Percentiles rank a stretch among this genome's conserved stretches.
phyloP scores from a whole-genome alignment of 345 rosid genomes.

The Bruguiera parviflora region DNA sequence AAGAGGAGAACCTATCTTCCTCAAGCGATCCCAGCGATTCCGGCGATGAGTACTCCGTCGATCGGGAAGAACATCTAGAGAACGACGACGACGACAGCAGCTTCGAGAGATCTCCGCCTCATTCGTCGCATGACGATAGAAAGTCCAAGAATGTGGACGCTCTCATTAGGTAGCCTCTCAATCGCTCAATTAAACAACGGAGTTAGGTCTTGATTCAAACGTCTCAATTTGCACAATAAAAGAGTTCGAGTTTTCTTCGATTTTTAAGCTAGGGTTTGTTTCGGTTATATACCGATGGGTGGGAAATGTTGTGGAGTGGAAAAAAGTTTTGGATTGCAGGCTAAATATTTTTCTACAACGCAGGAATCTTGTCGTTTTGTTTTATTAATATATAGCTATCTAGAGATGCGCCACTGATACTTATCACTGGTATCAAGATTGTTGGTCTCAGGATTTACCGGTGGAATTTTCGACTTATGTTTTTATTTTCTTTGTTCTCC shows the following conservation, averaged over 20 bases:
- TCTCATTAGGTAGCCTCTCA: slow-evolving; percentile 60
- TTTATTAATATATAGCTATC: too few relatives aligned
- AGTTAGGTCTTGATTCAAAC: neutral
- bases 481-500: too few relatives aligned
- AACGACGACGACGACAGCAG: slow-evolving; percentile 12
- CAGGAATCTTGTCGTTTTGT: too few relatives aligned
- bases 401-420: too few relatives aligned
- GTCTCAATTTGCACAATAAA: neutral
- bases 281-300: neutral
- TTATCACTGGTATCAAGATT: too few relatives aligned
- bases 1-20: slow-evolving; percentile 32
- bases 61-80: slow-evolving; percentile 24
- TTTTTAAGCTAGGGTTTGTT: neutral
- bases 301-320: neutral
- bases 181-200: neutral
- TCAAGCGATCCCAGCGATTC: slow-evolving; percentile 49
- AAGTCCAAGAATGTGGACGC: slow-evolving; percentile 89
- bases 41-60: slow-evolving; percentile 42
- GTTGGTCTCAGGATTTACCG: too few relatives aligned
- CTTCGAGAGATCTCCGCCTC: slow-evolving; percentile 30
- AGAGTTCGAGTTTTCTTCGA: neutral
- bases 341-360: neutral
- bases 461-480: too few relatives aligned
- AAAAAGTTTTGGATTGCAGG: neutral
- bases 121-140: slow-evolving; percentile 45